Conservation (phyloP, 805 yeast species). For the Lachancea waltii region DNA sequence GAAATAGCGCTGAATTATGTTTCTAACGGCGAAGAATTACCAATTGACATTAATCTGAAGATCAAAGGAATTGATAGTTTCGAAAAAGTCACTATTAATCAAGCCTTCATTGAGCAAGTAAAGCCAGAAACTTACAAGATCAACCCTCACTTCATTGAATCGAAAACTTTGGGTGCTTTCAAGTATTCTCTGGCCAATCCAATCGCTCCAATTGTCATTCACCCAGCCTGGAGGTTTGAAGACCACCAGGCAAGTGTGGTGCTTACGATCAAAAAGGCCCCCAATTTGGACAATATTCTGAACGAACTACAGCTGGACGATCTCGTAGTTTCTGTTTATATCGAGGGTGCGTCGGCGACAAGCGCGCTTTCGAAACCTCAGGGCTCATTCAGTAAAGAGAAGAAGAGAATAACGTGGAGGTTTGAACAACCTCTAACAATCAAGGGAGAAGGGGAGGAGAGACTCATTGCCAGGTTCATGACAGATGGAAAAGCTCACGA, state of each 20-base stretch:
- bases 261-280: constrained; percentile 46
- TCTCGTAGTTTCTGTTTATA: constrained; percentile 43
- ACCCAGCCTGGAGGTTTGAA: constrained; percentile 89
- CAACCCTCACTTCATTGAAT: constrained; percentile 45
- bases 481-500: constrained; percentile 71
- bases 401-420: constrained; percentile 83
- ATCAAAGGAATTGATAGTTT: constrained; percentile 38
- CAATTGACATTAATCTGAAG: constrained; percentile 39
- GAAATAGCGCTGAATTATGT: constrained; percentile 79
- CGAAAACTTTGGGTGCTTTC: constrained; percentile 72
- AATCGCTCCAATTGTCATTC: constrained; percentile 59
- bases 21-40: constrained; percentile 31
- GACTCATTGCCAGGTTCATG: constrained; percentile 78
- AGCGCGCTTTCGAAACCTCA: constrained; percentile 86
- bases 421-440: constrained; percentile 41
- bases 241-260: constrained; percentile 78
- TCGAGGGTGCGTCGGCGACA: constrained; percentile 55
- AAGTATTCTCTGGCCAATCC: constrained; percentile 57
- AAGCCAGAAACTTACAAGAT: constrained; percentile 39
- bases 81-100: constrained; percentile 46
- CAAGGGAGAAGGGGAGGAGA: constrained; percentile 43
- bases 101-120: constrained; percentile 46
- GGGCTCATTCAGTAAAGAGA: constrained; percentile 84
- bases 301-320: constrained; percentile 30
- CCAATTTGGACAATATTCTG: constrained; percentile 33